Base-by-base conservation (phyloP, 768 basidiomycete genomes). In the Boletus rubropictus region DNA sequence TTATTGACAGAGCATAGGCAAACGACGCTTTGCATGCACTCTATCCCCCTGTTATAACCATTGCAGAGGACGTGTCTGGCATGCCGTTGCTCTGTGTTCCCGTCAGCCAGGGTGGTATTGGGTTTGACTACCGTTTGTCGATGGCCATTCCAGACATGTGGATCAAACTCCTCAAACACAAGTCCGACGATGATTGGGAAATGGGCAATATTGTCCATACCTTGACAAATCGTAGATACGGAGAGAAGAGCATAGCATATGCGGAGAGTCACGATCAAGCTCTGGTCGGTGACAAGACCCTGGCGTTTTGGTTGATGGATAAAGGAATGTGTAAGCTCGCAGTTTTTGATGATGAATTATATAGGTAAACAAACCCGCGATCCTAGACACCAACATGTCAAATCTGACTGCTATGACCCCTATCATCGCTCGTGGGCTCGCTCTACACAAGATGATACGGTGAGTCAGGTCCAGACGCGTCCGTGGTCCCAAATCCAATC, bases 141-240 rank as follows among this genome's bases (percentile, higher is more conserved):
- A 99, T 98, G 96, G 96, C 96, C 18, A 79, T 99, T 42, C 96
- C 96, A 2, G 96, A 99, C 67, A 97, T 95, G 93, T 99, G 93
- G 92, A 99, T 99, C 74, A 98, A 99, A 69, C 75, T 98, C 22
- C 79, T 98, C 56, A 99, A 98, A 65, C 96, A 99, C 70, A 81
- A 80, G 61, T 52, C 68, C 3, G 96, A 99, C 64, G 79, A 85
- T 51, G 78, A 84, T 34, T 99, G 96, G 96, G 77, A 95, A 40
- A 73, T 99, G 57, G 81, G 73, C 40, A 78, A 86, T 63, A 93
- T 98, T 49, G 84, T 86, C 15, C 85, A 86, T 62, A 98, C 92
- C 2, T 69, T 99, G 51, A 92, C 79, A 18, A 96, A 99, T 67
- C 77, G 96, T 46, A 78, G 96, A 31, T 70, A 92, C 59, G 78